Conservation (phyloP, 2,329 filamentous ascomycete genomes). For the Beauveria rudraprayagi region DNA sequence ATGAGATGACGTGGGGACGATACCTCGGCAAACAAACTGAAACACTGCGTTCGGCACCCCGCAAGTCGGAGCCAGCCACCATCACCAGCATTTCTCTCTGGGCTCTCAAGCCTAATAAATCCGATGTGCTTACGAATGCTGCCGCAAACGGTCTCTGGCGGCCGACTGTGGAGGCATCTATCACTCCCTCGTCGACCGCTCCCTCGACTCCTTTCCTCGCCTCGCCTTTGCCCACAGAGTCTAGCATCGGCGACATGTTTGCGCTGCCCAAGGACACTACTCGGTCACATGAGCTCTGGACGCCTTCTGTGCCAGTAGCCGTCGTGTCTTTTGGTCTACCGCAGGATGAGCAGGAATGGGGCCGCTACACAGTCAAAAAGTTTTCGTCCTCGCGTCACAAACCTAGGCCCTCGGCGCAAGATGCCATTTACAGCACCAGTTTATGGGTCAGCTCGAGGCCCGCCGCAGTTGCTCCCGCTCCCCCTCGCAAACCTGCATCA, state of each 20-base stretch:
- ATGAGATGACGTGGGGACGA: slow-evolving; percentile 25
- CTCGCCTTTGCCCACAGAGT: slow-evolving; percentile 13
- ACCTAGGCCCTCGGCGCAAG: not conserved
- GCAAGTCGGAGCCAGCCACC: slow-evolving; percentile 7
- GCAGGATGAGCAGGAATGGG: not conserved
- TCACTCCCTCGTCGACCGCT: not conserved
- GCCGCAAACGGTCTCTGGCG: not conserved
- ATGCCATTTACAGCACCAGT: not conserved
- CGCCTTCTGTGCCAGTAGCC: not conserved
- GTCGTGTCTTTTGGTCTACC: not conserved
- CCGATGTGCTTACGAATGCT: not conserved
- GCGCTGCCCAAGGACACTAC: slow-evolving; percentile 11
- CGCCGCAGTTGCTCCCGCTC: slow-evolving; percentile 9
- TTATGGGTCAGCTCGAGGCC: slow-evolving; percentile 1
- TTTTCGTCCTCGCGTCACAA: not conserved
- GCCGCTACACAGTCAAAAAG: not conserved
- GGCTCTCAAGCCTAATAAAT: not conserved
- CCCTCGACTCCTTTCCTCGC: slow-evolving; percentile 13
- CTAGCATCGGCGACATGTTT: slow-evolving; percentile 6
- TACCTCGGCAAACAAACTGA: slow-evolving; percentile 18
- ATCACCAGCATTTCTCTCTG: slow-evolving; percentile 10
- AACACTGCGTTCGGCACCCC: slow-evolving; percentile 7
- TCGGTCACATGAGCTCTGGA: slow-evolving; percentile 7
- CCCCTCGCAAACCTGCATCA: not conserved
- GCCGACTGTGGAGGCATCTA: not conserved